Base-by-base conservation (phyloP, 257 asterid species). In the Primulina eburnea region DNA sequence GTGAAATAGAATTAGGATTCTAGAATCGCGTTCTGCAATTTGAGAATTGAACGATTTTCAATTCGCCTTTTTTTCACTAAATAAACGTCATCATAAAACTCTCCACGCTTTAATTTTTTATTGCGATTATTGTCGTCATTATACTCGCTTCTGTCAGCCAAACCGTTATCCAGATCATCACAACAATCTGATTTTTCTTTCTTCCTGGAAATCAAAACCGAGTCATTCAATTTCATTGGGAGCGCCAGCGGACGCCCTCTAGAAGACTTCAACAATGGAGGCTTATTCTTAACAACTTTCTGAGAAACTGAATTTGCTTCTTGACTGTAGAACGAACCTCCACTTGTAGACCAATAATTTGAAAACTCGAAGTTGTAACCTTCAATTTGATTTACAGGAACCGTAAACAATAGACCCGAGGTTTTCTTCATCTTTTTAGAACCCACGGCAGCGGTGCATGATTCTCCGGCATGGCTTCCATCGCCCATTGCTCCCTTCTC, bases 181-280 rank as follows among this genome's bases (percentile, higher is more conserved):
- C 47, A 58, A 64, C 62, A 43, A 30, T 73, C 84, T 2, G 78
- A 9, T 68, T 78, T 85, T 10, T 80, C 96, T 57, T 88, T 85
- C 86, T 79, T 88, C 98, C 93, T 85, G 0, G 86, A 78, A 62
- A 78, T 88, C 73, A 91, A 17, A 65, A 90, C 87, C 0, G 96
- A 85, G 68, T 93, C 96, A 2, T 47, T 82, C 50, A 79, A 87
- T 63, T 78, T 88, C 55, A 67, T 72, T 2, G 97, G 96, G 24
- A 89, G 86, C 3, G 74, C 82, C 75, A 87, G 89, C 70, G 71
- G 70, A 32, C 96, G 91, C n/a, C 96, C 96, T 47, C 96, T 81
- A 0, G 99, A 87, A 53, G 96, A 87, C 80, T 79, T 94, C 77
- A 87, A 71, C 68, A 86, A 61, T 3, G 94, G 95, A 71, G 88